Base-by-base conservation (phyloP, 2,329 filamentous ascomycete genomes). In the Cryphonectria nitschkei region DNA sequence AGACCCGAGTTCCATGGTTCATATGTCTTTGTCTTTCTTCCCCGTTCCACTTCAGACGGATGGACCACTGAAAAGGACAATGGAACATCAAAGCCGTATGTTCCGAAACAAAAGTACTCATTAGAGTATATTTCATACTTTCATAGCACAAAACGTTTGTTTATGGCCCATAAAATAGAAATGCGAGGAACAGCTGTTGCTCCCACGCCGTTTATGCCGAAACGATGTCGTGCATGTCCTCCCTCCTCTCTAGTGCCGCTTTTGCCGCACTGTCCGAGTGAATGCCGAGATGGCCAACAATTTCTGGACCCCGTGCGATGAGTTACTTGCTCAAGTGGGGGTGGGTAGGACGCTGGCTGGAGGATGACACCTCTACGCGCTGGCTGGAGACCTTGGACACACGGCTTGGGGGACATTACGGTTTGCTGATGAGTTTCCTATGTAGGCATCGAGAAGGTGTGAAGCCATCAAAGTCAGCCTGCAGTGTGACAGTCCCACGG, bases 251-350 rank as follows among this genome's bases (percentile, higher is more conserved):
- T n/a, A 60, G 58, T 61, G 58, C 58, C 58, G 58, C 34, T 39
- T 37, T 61, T 37, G 58, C 58, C 58, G 58, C 37, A 13, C 58
- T 37, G 58, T 61, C 58, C 58, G 58, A 61, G 58, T 11, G 19
- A 61, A 61, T 37, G 16, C 58, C 32, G 58, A 61, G 34, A 39
- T 39, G 58, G 16, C 16, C 34, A 61, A 39, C 37, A 39, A 29
- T 14, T 16, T 26, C 54, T 16, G 26, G 26, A 5, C 13, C 26
- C 13, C 9, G 26, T 39, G 58, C 3, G 1, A n/a, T 19, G 34
- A 34, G 9, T 61, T 32, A 6, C 19, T n/a, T 50, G 19, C 46
- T 9, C 5, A 39, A 39, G 37, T 11, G 9, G 37, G 43, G 46
- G 46, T 50, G 19, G 46, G 19, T 50, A 50, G 46, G 34, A 22